Percentiles rank a stretch among this genome's conserved stretches.
Conservation (phyloP, 108 stramenopile species). For the Schizochytrium sp. region DNA sequence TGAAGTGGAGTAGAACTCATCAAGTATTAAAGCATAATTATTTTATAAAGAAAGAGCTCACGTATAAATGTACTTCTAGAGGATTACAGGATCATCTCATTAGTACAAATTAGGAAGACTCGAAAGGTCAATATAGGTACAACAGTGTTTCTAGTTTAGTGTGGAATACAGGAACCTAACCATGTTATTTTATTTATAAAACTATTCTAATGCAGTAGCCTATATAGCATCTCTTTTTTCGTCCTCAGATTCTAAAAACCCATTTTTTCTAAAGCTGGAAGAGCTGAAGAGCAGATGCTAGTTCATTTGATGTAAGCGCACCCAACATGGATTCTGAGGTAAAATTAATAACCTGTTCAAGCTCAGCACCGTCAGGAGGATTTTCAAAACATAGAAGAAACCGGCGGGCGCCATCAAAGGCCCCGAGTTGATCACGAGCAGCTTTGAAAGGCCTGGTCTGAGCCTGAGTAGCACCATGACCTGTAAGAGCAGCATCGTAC, state of each 20-base stretch:
- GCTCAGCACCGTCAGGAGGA: neutral
- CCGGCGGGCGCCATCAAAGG: slow-evolving; percentile 39
- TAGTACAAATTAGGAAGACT: too few relatives aligned
- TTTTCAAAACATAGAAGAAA: slow-evolving; percentile 20
- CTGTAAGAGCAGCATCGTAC: neutral
- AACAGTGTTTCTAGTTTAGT: too few relatives aligned
- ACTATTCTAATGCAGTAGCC: neutral
- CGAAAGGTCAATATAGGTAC: too few relatives aligned
- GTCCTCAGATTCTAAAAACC: neutral
- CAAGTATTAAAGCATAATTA: too few relatives aligned
- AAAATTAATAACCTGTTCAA: neutral
- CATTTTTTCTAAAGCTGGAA: neutral
- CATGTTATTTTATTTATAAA: neutral
- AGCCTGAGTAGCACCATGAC: neutral
- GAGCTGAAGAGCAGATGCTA: neutral
- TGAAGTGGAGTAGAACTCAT: too few relatives aligned
- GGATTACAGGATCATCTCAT: too few relatives aligned
- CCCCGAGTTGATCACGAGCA: slow-evolving; percentile 45
- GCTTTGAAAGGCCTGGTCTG: neutral
- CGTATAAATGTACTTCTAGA: too few relatives aligned
- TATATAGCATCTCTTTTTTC: neutral
- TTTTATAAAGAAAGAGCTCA: too few relatives aligned
- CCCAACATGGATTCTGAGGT: slow-evolving; percentile 3
- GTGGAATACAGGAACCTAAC: too few relatives aligned
- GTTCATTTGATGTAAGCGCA: slow-evolving; percentile 47